Conservation (phyloP, 2,329 filamentous ascomycete genomes). For the Phoma sp. region DNA sequence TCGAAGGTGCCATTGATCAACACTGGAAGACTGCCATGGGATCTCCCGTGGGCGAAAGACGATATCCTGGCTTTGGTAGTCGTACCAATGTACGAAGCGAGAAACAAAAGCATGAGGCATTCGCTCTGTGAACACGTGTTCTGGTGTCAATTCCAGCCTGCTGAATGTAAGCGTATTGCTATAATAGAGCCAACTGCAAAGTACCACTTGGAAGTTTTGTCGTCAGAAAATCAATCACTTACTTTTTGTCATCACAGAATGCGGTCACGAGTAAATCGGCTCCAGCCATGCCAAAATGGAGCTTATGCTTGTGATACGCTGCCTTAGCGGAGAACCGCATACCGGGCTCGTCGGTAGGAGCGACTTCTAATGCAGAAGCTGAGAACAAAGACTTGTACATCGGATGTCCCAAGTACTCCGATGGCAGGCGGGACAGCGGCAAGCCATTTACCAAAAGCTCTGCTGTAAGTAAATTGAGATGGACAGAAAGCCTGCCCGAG, state of each 20-base stretch:
- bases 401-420: slow-evolving; percentile 50
- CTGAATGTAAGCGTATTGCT: not conserved
- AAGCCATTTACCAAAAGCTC: slow-evolving; percentile 60
- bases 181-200: not conserved
- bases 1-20: slow-evolving; percentile 24
- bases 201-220: not conserved
- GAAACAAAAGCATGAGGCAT: slow-evolving; percentile 43
- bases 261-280: slow-evolving; percentile 35
- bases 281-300: slow-evolving; percentile 48
- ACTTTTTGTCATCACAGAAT: not conserved
- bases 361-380: slow-evolving; percentile 51
- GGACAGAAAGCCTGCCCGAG: slow-evolving; percentile 23
- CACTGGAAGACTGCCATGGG: slow-evolving; percentile 12
- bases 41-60: slow-evolving; percentile 16
- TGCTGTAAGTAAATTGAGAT: slow-evolving; percentile 60
- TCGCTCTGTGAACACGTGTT: slow-evolving; percentile 24
- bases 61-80: slow-evolving; percentile 17
- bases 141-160: slow-evolving; percentile 46
- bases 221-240: not conserved
- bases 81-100: slow-evolving; percentile 38
- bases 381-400: slow-evolving; percentile 56
- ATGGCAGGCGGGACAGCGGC: slow-evolving; percentile 57
- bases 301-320: slow-evolving; percentile 17
- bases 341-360: slow-evolving; percentile 47
- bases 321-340: slow-evolving; percentile 53